Evolutionary conservation across 345 rosid genomes (phyloP).

Genomic region (Dipteronia sinensis): DNA sequence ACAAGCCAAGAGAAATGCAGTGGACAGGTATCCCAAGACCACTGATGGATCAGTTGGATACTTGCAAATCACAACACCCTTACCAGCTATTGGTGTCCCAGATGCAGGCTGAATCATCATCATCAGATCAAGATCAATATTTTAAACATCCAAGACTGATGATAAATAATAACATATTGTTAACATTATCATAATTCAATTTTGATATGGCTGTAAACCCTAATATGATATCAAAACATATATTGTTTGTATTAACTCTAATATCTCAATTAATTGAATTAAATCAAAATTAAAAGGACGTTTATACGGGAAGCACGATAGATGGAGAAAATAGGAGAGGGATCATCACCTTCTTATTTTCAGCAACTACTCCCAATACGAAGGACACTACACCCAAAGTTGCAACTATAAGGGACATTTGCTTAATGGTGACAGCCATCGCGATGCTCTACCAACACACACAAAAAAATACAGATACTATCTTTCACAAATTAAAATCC

Average conservation of each 20-base stretch:
- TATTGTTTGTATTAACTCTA: too few relatives aligned
- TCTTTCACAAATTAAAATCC: too few relatives aligned
- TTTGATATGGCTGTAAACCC: background rate
- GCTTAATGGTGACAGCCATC: constrained; percentile 69
- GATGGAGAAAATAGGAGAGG: too few relatives aligned
- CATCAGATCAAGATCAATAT: constrained; percentile 10
- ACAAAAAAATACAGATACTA: background rate
- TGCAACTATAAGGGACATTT: constrained; percentile 57
- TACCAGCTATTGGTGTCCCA: constrained; percentile 64
- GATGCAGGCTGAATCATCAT: constrained; percentile 53
- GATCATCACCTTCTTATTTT: constrained; percentile 73
- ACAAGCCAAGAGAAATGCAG: constrained; percentile 55
- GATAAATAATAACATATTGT: too few relatives aligned
- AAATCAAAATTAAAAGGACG: background rate
- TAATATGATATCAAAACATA: too few relatives aligned
- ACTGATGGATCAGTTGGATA: constrained; percentile 81
- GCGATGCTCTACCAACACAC: constrained; percentile 13
- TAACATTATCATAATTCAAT: background rate
- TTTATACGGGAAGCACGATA: too few relatives aligned
- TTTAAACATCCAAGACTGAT: background rate
- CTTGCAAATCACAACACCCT: constrained; percentile 72
- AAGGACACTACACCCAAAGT: constrained; percentile 63
- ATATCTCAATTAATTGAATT: too few relatives aligned
- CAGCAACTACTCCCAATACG: constrained; percentile 68
- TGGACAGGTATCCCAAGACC: constrained; percentile 64